phyloP scores from a whole-genome alignment of 208 protist genomes.

The Trypanosoma lewisi region DNA sequence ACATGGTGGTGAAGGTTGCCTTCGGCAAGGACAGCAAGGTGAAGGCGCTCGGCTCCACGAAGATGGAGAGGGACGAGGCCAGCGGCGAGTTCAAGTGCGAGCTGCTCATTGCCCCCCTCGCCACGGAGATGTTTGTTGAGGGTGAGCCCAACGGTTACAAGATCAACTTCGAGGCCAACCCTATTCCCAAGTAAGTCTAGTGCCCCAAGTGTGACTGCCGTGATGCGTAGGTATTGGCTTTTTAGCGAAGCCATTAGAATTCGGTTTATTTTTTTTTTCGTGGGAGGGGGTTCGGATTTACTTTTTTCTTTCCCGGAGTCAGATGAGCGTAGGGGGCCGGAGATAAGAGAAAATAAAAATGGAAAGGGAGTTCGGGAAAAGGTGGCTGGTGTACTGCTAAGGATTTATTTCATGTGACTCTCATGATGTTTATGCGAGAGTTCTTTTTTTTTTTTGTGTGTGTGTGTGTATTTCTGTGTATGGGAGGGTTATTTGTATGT shows the following conservation, averaged over 20 bases:
- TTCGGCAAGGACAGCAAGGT: constrained; percentile 79
- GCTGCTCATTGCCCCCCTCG: constrained; percentile 45
- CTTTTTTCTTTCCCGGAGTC: constrained; percentile 1
- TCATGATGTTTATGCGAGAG: background rate
- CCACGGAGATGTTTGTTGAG: constrained; percentile 77
- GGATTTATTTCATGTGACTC: no score
- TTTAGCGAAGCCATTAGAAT: no score
- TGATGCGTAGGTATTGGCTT: no score
- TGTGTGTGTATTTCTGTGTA: no score
- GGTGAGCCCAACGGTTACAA: constrained; percentile 80
- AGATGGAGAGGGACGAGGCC: constrained; percentile 42
- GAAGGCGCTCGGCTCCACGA: constrained; percentile 52
- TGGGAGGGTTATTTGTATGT: no score
- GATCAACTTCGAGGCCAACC: constrained; percentile 64
- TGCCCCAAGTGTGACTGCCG: no score
- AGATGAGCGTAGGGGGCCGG: no score
- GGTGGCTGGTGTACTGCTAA: no score
- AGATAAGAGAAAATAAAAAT: no score
- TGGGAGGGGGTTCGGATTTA: background rate
- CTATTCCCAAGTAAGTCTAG: background rate
- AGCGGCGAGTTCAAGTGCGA: constrained; percentile 66
- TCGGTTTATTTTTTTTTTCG: no score
- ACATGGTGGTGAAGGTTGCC: constrained; percentile 66
- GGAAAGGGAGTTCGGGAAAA: no score
- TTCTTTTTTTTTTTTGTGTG: no score